Evolutionary conservation across 2,329 filamentous ascomycete genomes (phyloP), one percentile per base, ranked within the genome.

Genomic region (Fusarium sp.): DNA sequence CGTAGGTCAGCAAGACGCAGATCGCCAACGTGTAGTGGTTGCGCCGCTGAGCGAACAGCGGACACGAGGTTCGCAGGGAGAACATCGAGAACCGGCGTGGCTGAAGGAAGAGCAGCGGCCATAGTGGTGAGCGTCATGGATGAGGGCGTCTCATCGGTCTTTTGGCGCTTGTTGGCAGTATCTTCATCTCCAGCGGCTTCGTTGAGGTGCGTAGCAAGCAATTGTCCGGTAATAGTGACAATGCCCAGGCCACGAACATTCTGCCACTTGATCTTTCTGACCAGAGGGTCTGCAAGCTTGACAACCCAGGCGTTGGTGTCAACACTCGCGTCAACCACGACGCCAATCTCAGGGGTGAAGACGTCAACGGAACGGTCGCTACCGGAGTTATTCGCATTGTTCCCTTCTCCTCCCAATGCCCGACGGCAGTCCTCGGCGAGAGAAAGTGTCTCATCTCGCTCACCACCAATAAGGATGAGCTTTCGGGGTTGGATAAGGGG

Each of bases 251-350:
- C 94, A 56, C 93, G 90, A 24, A 98, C 94, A 60, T 93, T 94
- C 81, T 98, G 96, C 96, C 96, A 98, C 75, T 92, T 93, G 62
- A 99, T 85, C 71, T 91, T 91, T 79, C 93, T 93, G 61, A 97
- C 92, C 20, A 99, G 87, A 44, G 87, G 83, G 71, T 95, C 92
- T 48, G 93, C 94, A 19, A 99, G 86, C 79, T 94, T 97, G 62
- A 99, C 92, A 24, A 92, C 90, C 96, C 96, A 99, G 6, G 96
- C 94, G 76, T 98, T 97, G 7, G 95, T 98, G 77, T 99, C 96
- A 41, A 98, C 95, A 75, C 94, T 97, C 14, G 95, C 96, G 78
- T 99, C 90, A 41, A 99, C 86, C 15, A 85, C 83, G 33, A 86
- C 83, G 24, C 94, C 94, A n/a, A 92, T 83, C 11, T 82, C 79